Evolutionary conservation across 139 green algal genomes (phyloP).

Genomic region (Ulvella scutata): DNA sequence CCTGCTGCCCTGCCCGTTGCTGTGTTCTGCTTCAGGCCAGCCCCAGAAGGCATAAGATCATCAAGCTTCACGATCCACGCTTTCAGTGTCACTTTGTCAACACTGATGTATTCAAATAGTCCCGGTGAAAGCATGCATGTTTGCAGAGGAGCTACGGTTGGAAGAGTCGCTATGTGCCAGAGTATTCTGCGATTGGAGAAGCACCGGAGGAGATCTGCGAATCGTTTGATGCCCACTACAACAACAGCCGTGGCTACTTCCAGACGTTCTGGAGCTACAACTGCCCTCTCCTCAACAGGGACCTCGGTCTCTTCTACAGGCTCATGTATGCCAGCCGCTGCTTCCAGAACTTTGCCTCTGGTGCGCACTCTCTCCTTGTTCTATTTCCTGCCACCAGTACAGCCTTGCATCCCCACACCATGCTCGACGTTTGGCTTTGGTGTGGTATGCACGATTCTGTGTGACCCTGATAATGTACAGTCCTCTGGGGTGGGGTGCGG

Average conservation of each 20-base stretch:
- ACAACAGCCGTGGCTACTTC: background rate
- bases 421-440: background rate
- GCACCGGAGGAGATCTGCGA: background rate
- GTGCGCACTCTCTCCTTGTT: background rate
- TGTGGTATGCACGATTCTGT: too few species aligned
- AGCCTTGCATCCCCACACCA: background rate
- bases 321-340: slow-evolving; percentile 1
- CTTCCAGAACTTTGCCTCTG: background rate
- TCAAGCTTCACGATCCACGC: too few species aligned
- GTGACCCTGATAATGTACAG: too few species aligned
- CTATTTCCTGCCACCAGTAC: background rate
- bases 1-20: background rate
- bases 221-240: background rate
- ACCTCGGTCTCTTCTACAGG: slow-evolving; percentile 3
- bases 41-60: too few species aligned
- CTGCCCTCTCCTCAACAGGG: slow-evolving; percentile 4
- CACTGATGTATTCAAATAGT: too few species aligned
- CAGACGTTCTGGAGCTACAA: background rate
- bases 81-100: too few species aligned
- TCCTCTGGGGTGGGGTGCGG: too few species aligned
- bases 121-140: too few species aligned
- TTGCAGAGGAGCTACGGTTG: background rate
- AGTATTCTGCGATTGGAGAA: background rate
- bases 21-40: too few species aligned
- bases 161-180: background rate